Evolutionary conservation across 768 basidiomycete genomes (phyloP), one percentile per base, ranked within the genome.

Genomic region (Galerina sulciceps): DNA sequence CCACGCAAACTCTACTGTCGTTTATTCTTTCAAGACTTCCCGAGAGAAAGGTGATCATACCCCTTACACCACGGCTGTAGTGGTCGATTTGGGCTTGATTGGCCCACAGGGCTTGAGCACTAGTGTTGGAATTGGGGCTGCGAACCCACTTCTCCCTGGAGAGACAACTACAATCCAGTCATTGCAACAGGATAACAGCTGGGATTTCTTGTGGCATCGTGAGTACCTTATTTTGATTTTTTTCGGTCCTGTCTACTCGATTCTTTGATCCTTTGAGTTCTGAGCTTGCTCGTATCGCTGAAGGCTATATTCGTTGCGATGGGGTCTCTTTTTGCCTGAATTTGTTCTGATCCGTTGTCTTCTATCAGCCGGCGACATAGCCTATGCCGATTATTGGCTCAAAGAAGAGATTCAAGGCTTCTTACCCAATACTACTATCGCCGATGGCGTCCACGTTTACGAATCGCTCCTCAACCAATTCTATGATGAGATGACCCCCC

Each of bases 381-480:
- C 58, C 2, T 65, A 65, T 20, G 64, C 64, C 22, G 61, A 65
- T 26, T 59, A 65, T 36, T 63, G 64, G 64, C 47, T 65, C 35
- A 65, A 62, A 44, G 64, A 63, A 50, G 64, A 65, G 38, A 43
- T 62, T 8, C 61, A 62, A 43, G 64, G 51, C 11, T 59, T 54
- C 44, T 38, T 63, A 14, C 61, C 61, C 18, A 65, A 62, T 36
- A 62, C 64, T 13, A 50, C 55, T 5, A 53, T 64, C 38, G 63
- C 60, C 5, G 60, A 65, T 43, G 63, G 60, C 35, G 59, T 55
- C 58, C 51, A 64, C 20, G 58, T 61, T n/a, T 66, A 64, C 43
- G 65, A 64, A 55, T 61, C 60, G n/a, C 46, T 66, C 15, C 60
- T 64, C 44, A 63, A 64, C 51, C 63, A 64, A 44, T 67, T 56